Evolutionary conservation across 2,329 filamentous ascomycete genomes (phyloP), one percentile per base, ranked within the genome.

Genomic region (Pestalotiopsis sp.): DNA sequence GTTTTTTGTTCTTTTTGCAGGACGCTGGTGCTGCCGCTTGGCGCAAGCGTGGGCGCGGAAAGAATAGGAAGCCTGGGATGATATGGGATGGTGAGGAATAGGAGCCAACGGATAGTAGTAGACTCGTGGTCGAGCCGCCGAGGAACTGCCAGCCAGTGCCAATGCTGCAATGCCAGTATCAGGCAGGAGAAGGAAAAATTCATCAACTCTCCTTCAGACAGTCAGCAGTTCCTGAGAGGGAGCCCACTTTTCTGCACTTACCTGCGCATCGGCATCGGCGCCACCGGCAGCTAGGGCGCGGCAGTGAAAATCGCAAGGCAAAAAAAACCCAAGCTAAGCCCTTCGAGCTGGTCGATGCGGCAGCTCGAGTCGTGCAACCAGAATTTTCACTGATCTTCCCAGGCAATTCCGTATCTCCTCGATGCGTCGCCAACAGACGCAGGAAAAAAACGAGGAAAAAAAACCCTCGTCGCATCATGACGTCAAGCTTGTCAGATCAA

Each of bases 281-380:
- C 59, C 31, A 61, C 59, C 59, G 59, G 59, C 59, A 61, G 59
- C 59, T 61, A 61, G 20, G 25, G 31, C 59, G 31, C 59, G 27
- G n/a, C 36, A 61, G 27, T 36, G 17, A 61, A 17, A n/a, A 52
- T 52, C 45, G 45, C 45, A 52, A 52, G 45, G 45, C 45, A 52
- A 52, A 52, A 52, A 52, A 52, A 52, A n/a, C 7, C 45, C 45
- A 52, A 52, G 45, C 45, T 52, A 52, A 52, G 45, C 45, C 45
- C 45, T 52, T 52, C 45, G 20, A 52, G 45, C 17, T 52, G 45
- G 45, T 52, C 45, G 45, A 52, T 52, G 45, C 45, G 31, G 45
- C 45, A 5, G 45, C 45, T 52, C 45, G 45, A 52, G 45, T 52
- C 45, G 45, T 52, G 45, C 45, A 52, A n/a, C 45, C 45, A 52